Conservation (phyloP, 1,284 basidiomycete genomes). For the Termitomyces sp. region DNA sequence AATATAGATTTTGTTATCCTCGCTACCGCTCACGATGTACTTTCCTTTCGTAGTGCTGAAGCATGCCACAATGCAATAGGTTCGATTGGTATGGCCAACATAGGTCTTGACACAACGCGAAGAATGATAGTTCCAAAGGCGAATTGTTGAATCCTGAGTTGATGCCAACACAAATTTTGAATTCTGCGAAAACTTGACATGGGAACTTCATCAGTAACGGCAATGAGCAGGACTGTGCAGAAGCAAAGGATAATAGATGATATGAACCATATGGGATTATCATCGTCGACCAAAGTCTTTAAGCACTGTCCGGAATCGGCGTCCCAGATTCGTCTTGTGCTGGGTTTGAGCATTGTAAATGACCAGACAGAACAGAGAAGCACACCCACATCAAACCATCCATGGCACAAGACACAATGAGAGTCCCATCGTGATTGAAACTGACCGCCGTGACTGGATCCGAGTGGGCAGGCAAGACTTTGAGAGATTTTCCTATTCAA, state of each 20-base stretch:
- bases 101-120: slow-evolving; percentile 93
- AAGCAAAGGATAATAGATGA: background rate
- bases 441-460: slow-evolving; percentile 93
- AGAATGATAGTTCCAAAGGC: slow-evolving; percentile 93
- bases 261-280: slow-evolving; percentile 83
- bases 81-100: slow-evolving; percentile 76
- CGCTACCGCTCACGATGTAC: slow-evolving; percentile 84
- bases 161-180: slow-evolving; percentile 84
- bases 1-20: slow-evolving; percentile 83
- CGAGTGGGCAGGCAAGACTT: slow-evolving; percentile 89
- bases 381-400: slow-evolving; percentile 87
- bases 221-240: slow-evolving; percentile 5
- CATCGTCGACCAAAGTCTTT: slow-evolving; percentile 94
- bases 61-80: slow-evolving; percentile 66
- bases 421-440: slow-evolving; percentile 92
- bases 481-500: slow-evolving; percentile 63
- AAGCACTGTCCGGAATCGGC: slow-evolving; percentile 94
- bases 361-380: background rate
- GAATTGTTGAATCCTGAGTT: slow-evolving; percentile 88
- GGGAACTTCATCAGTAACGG: slow-evolving; percentile 46
- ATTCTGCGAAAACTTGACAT: slow-evolving; percentile 88
- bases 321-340: slow-evolving; percentile 88
- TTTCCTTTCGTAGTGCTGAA: slow-evolving; percentile 54
- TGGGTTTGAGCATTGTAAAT: slow-evolving; percentile 3
- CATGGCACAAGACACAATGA: slow-evolving; percentile 91